Base-by-base conservation (phyloP, 176 grass and related monocot species). In the Musa acuminata region DNA sequence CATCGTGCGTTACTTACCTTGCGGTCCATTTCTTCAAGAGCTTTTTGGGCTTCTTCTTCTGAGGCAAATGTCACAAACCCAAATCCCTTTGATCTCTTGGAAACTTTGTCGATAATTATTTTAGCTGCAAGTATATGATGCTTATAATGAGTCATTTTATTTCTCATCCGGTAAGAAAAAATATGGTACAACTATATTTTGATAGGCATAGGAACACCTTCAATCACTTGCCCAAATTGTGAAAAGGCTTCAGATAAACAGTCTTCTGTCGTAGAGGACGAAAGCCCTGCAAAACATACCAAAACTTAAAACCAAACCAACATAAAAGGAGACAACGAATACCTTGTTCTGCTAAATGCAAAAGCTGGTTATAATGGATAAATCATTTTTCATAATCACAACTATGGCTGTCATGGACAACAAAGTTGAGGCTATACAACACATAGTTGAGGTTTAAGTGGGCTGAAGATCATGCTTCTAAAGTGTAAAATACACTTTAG, bases 51-150 rank as follows among this genome's bases (percentile, higher is more conserved):
- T 75, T 86, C 84, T 17, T 82, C 80, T 13, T 86, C 80, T 53
- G 84, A 88, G 13, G 90, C 90, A 83, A 90, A 92, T 83, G 91
- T 96, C 29, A 90, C 83, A 74, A 96, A 96, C 48, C 93, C 87
- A 53, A 96, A 92, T 51, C 93, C 93, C 77, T 92, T 92, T n/a
- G 93, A 81, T 78, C 52, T 82, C 71, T 79, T 35, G 26, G 79
- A 52, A 13, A 55, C 69, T 63, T 48, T 76, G 78, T 82, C 69
- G 80, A 79, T 83, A n/a, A 87, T 62, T 62, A 90, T 68, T 25
- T 77, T 88, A 10, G 90, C 93, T 96, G 89, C 75, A 80, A 74
- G 58, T 68, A 76, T 84, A 62, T 20, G 19, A 3, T 22, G 58
- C 12, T 60, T 68, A 11, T 11, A 5, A 68, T 5, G 12, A 43